These are phyloP conservation scores for Colletotrichum sp. DNA, from an alignment of 2,329 filamentous ascomycete species.

Conservation along the genomic window DNA sequence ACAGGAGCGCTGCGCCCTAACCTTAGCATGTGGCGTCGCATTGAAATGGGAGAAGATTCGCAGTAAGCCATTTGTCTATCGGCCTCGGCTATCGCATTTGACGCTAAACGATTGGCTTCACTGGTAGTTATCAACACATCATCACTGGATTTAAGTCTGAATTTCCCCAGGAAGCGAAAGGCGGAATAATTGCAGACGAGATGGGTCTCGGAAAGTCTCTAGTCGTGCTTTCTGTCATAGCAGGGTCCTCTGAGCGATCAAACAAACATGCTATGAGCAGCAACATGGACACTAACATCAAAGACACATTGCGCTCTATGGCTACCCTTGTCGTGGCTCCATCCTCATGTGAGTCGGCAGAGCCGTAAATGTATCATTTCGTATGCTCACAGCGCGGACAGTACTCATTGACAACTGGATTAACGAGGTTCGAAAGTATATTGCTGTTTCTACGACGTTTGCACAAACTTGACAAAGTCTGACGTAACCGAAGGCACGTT, in stretches of 20 bases:
- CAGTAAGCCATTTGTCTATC: neutral
- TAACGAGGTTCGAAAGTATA: neutral
- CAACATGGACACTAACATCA: too few species aligned
- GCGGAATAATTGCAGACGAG: neutral
- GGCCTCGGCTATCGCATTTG: too few species aligned
- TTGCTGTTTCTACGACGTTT: too few species aligned
- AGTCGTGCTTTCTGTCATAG: neutral
- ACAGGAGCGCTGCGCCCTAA: rapidly evolving
- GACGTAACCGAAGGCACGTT: neutral
- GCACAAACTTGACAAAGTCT: too few species aligned
- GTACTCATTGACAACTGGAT: neutral
- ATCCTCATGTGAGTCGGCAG: neutral
- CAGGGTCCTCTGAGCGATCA: neutral
- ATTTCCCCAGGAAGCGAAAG: neutral
- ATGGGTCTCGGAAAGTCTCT: neutral
- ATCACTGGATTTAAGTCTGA: neutral
- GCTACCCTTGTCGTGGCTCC: neutral
- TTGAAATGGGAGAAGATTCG: neutral
- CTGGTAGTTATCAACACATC: neutral
- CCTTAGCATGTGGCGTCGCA: neutral
- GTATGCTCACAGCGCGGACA: too few species aligned
- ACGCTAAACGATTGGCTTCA: too few species aligned
- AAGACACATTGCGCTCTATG: too few species aligned
- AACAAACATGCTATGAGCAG: too few species aligned
- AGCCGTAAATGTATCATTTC: too few species aligned